Base-by-base conservation (phyloP, 139 green algal genomes). In the Desmodesmus armatus region DNA sequence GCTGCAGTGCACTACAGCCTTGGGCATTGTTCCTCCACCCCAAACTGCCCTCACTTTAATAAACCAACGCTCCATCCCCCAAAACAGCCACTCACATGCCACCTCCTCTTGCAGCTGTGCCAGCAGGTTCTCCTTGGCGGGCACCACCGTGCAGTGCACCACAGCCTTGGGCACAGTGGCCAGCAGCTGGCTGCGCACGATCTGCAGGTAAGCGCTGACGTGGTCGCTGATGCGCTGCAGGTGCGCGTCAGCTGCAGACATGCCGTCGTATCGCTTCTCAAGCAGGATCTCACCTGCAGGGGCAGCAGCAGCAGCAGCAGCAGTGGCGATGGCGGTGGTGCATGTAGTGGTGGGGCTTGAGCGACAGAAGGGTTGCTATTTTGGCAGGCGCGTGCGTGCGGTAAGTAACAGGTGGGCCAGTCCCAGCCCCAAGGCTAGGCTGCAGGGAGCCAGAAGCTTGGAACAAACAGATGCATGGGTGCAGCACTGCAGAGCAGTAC, bases 21-120 rank as follows among this genome's bases (percentile, higher is more conserved):
- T 98, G 80, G 96, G 96, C 62, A 98, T 91, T 25, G 95, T 97
- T n/a, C n/a, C n/a, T n/a, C n/a, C n/a, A n/a, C n/a, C n/a, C n/a
- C n/a, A n/a, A n/a, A n/a, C n/a, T n/a, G n/a, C n/a, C n/a, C n/a
- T n/a, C n/a, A n/a, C n/a, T n/a, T n/a, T n/a, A n/a, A n/a, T n/a
- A n/a, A n/a, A n/a, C n/a, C n/a, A n/a, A n/a, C n/a, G n/a, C n/a
- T n/a, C n/a, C n/a, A n/a, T n/a, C n/a, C n/a, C n/a, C n/a, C n/a
- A n/a, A n/a, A n/a, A n/a, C n/a, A n/a, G n/a, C n/a, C n/a, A n/a
- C n/a, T n/a, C 33, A 80, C 80, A 67, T 75, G 76, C 94, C 44
- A 97, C 91, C 25, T 94, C 90, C 69, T 94, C 94, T 71, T 93
- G 88, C 75, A 97, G 89, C 41, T 92, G 89, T 4, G 69, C 88